Evolutionary conservation across 2,329 filamentous ascomycete species (phyloP).

Genomic region (Scytalidium lignicola): DNA sequence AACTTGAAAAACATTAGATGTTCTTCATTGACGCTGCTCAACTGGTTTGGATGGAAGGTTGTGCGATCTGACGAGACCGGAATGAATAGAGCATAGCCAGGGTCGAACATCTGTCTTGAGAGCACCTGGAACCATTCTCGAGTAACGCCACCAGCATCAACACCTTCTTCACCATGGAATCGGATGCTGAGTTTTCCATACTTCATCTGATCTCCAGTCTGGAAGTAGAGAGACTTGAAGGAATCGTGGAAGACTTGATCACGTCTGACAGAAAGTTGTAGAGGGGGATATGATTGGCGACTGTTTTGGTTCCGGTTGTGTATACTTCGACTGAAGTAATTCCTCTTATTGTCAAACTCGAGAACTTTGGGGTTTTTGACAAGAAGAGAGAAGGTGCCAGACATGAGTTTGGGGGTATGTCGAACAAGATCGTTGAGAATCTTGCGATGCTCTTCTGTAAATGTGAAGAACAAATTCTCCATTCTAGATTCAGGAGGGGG

Average conservation of each 20-base stretch:
- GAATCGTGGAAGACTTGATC: slow-evolving; percentile 98
- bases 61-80: slow-evolving; percentile 96
- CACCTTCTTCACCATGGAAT: slow-evolving; percentile 95
- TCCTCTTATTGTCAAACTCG: slow-evolving; percentile 99
- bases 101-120: slow-evolving; percentile 96
- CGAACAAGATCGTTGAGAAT: slow-evolving; percentile 97
- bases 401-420: slow-evolving; percentile 97
- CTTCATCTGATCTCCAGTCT: slow-evolving; percentile 94
- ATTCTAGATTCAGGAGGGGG: slow-evolving; percentile 76
- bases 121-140: slow-evolving; percentile 99
- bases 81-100: slow-evolving; percentile 93
- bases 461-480: slow-evolving; percentile 90
- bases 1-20: slow-evolving; percentile 99
- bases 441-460: slow-evolving; percentile 95
- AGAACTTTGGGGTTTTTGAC: slow-evolving; percentile 99
- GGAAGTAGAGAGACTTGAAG: slow-evolving; percentile 97
- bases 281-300: slow-evolving; percentile 63
- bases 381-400: slow-evolving; percentile 88
- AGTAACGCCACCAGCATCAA: slow-evolving; percentile 95
- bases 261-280: slow-evolving; percentile 85
- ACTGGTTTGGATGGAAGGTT: slow-evolving; percentile 95
- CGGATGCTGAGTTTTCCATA: slow-evolving; percentile 97
- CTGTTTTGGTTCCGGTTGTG: slow-evolving; percentile 68
- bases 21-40: slow-evolving; percentile 90
- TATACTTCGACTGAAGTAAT: slow-evolving; percentile 94